Base-by-base conservation (phyloP, 1,284 basidiomycete genomes). In the Ceratobasidium sp. region DNA sequence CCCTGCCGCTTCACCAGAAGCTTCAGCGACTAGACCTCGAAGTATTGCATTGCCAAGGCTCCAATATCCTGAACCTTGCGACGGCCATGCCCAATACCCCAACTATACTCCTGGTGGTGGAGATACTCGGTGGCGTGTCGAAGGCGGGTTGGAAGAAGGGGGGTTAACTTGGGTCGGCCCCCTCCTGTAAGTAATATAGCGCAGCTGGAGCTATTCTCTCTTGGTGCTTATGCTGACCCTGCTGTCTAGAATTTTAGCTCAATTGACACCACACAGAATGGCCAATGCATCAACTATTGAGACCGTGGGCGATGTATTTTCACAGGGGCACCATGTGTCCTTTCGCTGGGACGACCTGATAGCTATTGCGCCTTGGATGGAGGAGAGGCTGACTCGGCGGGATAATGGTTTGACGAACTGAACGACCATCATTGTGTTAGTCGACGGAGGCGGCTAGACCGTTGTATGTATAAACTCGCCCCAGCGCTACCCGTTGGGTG, bases 331-430 rank as follows among this genome's bases (percentile, higher is more conserved):
- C 46, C 19, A 37, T 83, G 83, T 34, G 6, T 91, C 91, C 8
- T 88, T 93, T 76, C 85, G 84, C 1, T 91, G 88, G 87, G 82
- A 83, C 37, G 92, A 93, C 81, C 81, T 93, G 51, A 84, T 85
- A 78, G 86, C 88, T 37, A 87, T 93, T 75, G 90, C 92, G 48
- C 92, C 91, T 6, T 93, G 92, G 92, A 85, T 93, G 83, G 86
- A 88, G 75, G 86, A 88, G 71, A 83, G 83, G 34, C 31, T 71
- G 29, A 41, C 22, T 24, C 19, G 66, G 29, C 34, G 41, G 27
- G 66, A 71, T 27, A 53, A 54, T 39, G 65, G 49, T 53, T 29
- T 56, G 9, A 56, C 53, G 27, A 24, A 56, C 41, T 43, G 41
- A 43, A 43, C 16, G 41, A 16, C n/a, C n/a, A n/a, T n/a, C n/a